Evolutionary conservation across 495 filamentous ascomycete genomes (phyloP).

Genomic region (Ascobolus immersus): DNA sequence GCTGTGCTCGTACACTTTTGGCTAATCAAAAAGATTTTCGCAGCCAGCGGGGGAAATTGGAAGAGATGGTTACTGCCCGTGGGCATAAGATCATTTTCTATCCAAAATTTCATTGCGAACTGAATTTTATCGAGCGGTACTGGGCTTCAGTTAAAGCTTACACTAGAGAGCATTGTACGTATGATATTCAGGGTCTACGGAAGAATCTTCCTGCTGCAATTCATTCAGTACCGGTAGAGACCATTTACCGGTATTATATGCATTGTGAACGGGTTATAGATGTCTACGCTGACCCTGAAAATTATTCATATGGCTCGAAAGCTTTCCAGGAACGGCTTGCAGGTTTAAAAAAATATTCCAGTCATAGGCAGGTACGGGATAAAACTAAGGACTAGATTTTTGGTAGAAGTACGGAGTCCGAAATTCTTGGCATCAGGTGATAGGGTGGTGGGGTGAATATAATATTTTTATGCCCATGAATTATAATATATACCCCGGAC

Average conservation of each 20-base stretch:
- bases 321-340: too few species aligned
- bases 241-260: background rate
- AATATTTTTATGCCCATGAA: too few species aligned
- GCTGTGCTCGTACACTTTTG: constrained; percentile 2
- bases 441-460: too few species aligned
- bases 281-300: background rate
- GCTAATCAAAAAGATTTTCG: constrained; percentile 3
- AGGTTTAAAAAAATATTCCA: too few species aligned
- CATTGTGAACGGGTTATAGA: background rate
- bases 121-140: constrained; percentile 4
- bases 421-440: too few species aligned
- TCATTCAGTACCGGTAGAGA: background rate
- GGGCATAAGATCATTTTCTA: constrained; percentile 1
- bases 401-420: too few species aligned
- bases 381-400: too few species aligned
- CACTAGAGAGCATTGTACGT: background rate
- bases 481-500: too few species aligned
- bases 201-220: background rate
- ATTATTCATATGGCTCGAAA: too few species aligned
- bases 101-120: constrained; percentile 1
- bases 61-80: background rate
- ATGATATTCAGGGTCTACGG: constrained; percentile 1
- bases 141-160: constrained; percentile 4
- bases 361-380: too few species aligned
- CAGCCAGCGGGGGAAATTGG: background rate